phyloP scores from a whole-genome alignment of 345 rosid species.

The Arabis alpina region DNA sequence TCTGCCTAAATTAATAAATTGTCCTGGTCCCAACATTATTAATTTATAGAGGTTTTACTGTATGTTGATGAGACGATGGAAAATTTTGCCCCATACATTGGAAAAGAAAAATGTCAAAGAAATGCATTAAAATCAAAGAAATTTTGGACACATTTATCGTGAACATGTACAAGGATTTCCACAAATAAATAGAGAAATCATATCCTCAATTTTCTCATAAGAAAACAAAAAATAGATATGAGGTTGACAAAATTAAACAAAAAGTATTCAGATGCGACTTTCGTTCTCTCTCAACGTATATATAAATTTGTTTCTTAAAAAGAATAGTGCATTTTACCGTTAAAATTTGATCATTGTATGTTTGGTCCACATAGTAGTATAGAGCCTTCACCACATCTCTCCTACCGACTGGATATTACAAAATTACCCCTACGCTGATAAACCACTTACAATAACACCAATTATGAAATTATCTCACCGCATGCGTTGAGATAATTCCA shows the following conservation, averaged over 20 bases:
- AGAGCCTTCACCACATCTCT: slow-evolving; percentile 43
- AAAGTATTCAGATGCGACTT: slow-evolving; percentile 17
- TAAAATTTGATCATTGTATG: slow-evolving; percentile 39
- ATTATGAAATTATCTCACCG: neutral
- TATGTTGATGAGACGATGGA: too few relatives aligned
- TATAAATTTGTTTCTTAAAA: slow-evolving; percentile 17
- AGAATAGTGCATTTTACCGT: slow-evolving; percentile 27
- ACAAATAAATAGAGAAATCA: neutral
- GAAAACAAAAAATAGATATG: slow-evolving; percentile 21
- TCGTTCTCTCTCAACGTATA: slow-evolving; percentile 21
- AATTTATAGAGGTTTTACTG: too few relatives aligned
- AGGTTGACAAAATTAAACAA: slow-evolving; percentile 36
- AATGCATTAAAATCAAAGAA: too few relatives aligned
- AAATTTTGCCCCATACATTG: too few relatives aligned
- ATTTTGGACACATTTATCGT: neutral
- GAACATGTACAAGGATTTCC: neutral
- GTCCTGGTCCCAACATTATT: too few relatives aligned
- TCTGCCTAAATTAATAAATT: too few relatives aligned
- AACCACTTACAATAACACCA: slow-evolving; percentile 5
- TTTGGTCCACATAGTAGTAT: slow-evolving; percentile 22
- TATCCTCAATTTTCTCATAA: slow-evolving; percentile 8
- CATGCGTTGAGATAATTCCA: neutral
- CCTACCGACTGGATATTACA: slow-evolving; percentile 7
- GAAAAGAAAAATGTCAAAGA: too few relatives aligned
- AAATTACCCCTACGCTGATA: slow-evolving; percentile 5